These are phyloP conservation scores for Barnettozyma californica DNA, from an alignment of 805 yeast species.

Conservation along the genomic window DNA sequence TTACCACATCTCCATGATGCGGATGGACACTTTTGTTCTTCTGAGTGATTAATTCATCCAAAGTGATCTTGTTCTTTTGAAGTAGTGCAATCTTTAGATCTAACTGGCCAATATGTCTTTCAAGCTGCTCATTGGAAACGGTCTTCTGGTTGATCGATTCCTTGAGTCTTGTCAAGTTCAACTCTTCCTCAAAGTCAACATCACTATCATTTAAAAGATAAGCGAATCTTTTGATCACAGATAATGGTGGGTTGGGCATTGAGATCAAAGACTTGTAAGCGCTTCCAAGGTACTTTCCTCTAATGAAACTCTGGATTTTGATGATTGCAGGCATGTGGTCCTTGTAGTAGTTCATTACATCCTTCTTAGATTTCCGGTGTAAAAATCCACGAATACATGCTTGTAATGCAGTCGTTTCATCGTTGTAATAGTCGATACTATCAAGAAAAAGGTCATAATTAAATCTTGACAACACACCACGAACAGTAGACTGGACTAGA, in stretches of 20 bases:
- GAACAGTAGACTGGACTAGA: slow-evolving; percentile 49
- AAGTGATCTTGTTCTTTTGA: slow-evolving; percentile 70
- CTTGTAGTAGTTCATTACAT: slow-evolving; percentile 43
- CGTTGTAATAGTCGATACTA: slow-evolving; percentile 42
- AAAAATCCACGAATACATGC: slow-evolving; percentile 44
- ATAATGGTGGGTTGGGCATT: slow-evolving; percentile 70
- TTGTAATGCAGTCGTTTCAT: slow-evolving; percentile 44
- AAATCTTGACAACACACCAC: slow-evolving; percentile 62
- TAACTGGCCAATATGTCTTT: slow-evolving; percentile 67
- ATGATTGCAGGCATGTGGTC: slow-evolving; percentile 54
- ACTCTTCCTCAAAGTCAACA: slow-evolving; percentile 69
- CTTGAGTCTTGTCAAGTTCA: slow-evolving; percentile 58
- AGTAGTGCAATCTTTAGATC: slow-evolving; percentile 74
- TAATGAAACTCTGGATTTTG: slow-evolving; percentile 67
- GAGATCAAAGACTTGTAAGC: slow-evolving; percentile 72
- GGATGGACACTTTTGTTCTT: slow-evolving; percentile 18
- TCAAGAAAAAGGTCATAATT: slow-evolving; percentile 48
- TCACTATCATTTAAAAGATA: slow-evolving; percentile 68
- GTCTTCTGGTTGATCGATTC: slow-evolving; percentile 67
- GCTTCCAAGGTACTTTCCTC: slow-evolving; percentile 59
- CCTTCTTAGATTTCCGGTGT: slow-evolving; percentile 33
- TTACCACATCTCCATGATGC: slow-evolving; percentile 6
- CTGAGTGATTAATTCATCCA: slow-evolving; percentile 58
- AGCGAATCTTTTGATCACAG: slow-evolving; percentile 73
- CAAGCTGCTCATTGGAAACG: slow-evolving; percentile 64